Conservation (phyloP, 129 eudicot genomes). For the Silybum marianum region DNA sequence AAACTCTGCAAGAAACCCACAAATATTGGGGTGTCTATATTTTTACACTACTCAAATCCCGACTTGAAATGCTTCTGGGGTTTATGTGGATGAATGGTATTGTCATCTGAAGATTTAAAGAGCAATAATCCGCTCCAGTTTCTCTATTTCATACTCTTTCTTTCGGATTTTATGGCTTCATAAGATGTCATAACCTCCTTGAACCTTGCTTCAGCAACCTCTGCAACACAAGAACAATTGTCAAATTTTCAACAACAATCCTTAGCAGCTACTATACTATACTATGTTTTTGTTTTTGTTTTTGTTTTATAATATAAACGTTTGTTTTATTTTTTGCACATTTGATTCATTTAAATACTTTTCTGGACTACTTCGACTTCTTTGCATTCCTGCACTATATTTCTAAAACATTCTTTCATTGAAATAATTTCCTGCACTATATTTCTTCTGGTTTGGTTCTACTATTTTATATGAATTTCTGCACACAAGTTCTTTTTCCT, state of each 20-base stretch:
- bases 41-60: not conserved
- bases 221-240: slow-evolving; percentile 51
- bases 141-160: slow-evolving; percentile 53
- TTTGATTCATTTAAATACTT: too few species aligned
- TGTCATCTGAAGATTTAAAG: not conserved
- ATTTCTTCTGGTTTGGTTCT: too few species aligned
- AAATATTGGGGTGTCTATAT: not conserved
- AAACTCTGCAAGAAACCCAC: slow-evolving; percentile 22
- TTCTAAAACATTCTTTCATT: too few species aligned
- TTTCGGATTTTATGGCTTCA: slow-evolving; percentile 86
- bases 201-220: slow-evolving; percentile 89
- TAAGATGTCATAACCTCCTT: slow-evolving; percentile 94
- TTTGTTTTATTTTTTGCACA: too few species aligned
- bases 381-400: too few species aligned
- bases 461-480: too few species aligned
- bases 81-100: not conserved
- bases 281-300: too few species aligned
- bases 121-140: not conserved
- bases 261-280: too few species aligned
- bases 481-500: too few species aligned
- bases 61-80: not conserved
- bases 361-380: too few species aligned
- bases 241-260: not conserved
- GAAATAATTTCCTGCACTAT: too few species aligned
- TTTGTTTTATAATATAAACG: too few species aligned